A percentile compares a stretch with the other conserved stretches of the same genome.
Evolutionary conservation across 2,329 filamentous ascomycete species (phyloP).

Genomic region (Paraconiothyrium sp.): DNA sequence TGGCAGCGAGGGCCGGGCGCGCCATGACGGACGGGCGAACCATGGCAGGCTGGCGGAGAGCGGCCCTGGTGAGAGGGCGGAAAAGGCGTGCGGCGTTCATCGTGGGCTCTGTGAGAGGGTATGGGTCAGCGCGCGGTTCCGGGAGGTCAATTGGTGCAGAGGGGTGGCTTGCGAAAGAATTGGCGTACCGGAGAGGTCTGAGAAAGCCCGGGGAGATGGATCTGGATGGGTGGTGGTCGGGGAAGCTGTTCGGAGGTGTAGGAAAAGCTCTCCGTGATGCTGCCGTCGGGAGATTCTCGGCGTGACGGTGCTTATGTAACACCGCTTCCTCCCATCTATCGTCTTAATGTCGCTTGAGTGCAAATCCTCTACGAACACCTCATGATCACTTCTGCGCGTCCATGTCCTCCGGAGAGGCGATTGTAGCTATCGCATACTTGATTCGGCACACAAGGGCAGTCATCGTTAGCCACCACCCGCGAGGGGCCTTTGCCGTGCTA

Average conservation of each 20-base stretch:
- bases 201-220: slow-evolving; percentile 45
- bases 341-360: background rate
- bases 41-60: slow-evolving; percentile 50
- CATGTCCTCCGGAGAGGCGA: too few species aligned
- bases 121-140: slow-evolving; percentile 42
- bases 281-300: slow-evolving; percentile 8
- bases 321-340: background rate
- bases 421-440: too few species aligned
- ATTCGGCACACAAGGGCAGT: too few species aligned
- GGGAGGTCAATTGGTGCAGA: slow-evolving; percentile 37
- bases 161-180: slow-evolving; percentile 27
- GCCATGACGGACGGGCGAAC: slow-evolving; percentile 47
- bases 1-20: slow-evolving; percentile 46
- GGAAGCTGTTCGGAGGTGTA: slow-evolving; percentile 33
- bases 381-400: background rate
- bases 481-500: too few species aligned
- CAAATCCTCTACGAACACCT: background rate
- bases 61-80: slow-evolving; percentile 52
- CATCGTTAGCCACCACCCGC: too few species aligned
- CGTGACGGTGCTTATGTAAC: slow-evolving; percentile 5
- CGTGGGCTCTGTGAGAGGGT: slow-evolving; percentile 43
- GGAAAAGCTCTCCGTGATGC: slow-evolving; percentile 38
- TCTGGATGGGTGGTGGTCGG: slow-evolving; percentile 45
- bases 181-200: slow-evolving; percentile 43
- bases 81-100: slow-evolving; percentile 54